These are phyloP conservation scores for Colletotrichum tropicale DNA, from an alignment of 2,329 filamentous ascomycete genomes.

Conservation along the genomic window DNA sequence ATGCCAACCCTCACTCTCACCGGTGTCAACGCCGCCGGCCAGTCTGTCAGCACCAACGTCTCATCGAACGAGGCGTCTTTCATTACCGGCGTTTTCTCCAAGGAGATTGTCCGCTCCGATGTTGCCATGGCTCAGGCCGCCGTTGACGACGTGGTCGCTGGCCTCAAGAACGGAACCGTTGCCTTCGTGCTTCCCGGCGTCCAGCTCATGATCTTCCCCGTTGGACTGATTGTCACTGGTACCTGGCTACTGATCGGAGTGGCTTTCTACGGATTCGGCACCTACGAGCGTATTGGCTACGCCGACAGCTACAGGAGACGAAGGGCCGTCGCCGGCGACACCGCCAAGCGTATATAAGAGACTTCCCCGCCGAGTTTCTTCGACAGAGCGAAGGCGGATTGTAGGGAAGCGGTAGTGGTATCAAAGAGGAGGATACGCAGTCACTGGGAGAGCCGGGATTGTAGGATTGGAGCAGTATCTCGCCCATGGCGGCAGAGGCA, in stretches of 20 bases:
- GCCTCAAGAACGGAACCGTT: slow-evolving; percentile 54
- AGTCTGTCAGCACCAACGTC: slow-evolving; percentile 65
- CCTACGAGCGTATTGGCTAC: slow-evolving; percentile 69
- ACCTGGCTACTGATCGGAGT: slow-evolving; percentile 65
- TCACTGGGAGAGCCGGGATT: background rate
- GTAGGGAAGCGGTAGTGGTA: background rate
- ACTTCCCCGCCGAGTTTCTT: no score
- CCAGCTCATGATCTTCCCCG: slow-evolving; percentile 71
- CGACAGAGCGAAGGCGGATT: background rate
- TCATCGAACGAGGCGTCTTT: slow-evolving; percentile 75
- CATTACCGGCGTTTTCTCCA: slow-evolving; percentile 72
- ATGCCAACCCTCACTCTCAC: slow-evolving; percentile 72
- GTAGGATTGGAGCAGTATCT: background rate
- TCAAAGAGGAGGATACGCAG: background rate
- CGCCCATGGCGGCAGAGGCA: background rate
- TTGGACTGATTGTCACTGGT: slow-evolving; percentile 70
- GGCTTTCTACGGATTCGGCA: slow-evolving; percentile 66
- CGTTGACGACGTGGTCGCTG: slow-evolving; percentile 50
- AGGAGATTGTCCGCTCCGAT: slow-evolving; percentile 57
- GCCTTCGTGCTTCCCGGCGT: slow-evolving; percentile 75
- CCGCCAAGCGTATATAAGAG: slow-evolving; percentile 18
- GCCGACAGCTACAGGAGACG: slow-evolving; percentile 65
- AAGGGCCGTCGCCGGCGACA: slow-evolving; percentile 45
- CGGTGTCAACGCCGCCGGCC: slow-evolving; percentile 56
- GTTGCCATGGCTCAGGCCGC: slow-evolving; percentile 52